A percentile compares a stretch with the other conserved stretches of the same genome.
Evolutionary conservation across 108 stramenopile genomes (phyloP).

Genomic region (Nannochloropsis salina): DNA sequence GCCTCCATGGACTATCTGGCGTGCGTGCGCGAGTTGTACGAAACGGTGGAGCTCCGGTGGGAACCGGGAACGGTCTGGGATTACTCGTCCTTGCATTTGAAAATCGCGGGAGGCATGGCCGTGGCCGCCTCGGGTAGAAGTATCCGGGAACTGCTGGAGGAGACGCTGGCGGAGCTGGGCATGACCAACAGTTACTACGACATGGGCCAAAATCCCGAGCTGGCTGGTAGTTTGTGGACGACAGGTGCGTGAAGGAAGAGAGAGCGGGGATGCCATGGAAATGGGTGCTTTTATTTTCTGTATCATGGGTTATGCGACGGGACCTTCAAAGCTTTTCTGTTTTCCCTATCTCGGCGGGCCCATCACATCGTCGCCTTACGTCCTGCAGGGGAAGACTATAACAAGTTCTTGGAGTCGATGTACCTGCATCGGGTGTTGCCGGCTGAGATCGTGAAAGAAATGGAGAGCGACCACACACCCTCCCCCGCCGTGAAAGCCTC

Average conservation of each 20-base stretch:
- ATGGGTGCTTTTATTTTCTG: no score
- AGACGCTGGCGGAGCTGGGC: background rate
- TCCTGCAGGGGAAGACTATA: constrained; percentile 9
- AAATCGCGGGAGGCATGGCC: constrained; percentile 14
- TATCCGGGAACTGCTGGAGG: background rate
- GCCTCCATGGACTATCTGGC: background rate
- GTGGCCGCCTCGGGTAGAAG: constrained; percentile 2
- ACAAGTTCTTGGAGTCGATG: background rate
- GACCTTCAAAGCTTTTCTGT: no score
- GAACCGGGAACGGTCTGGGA: background rate
- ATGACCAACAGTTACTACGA: background rate
- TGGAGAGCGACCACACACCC: constrained; percentile 4
- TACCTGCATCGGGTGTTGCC: background rate
- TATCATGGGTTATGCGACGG: no score
- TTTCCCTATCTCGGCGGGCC: background rate
- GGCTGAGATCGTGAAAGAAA: background rate
- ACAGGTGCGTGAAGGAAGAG: background rate
- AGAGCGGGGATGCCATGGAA: background rate
- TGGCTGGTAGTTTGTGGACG: constrained; percentile 8
- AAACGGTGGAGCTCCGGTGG: background rate
- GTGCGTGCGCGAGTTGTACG: background rate
- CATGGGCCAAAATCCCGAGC: background rate
- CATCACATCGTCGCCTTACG: background rate
- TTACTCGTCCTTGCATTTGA: background rate
- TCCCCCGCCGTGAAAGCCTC: background rate